Evolutionary conservation across 2,329 filamentous ascomycete genomes (phyloP).

Genomic region (Monilinia vaccinii-corymbosi): DNA sequence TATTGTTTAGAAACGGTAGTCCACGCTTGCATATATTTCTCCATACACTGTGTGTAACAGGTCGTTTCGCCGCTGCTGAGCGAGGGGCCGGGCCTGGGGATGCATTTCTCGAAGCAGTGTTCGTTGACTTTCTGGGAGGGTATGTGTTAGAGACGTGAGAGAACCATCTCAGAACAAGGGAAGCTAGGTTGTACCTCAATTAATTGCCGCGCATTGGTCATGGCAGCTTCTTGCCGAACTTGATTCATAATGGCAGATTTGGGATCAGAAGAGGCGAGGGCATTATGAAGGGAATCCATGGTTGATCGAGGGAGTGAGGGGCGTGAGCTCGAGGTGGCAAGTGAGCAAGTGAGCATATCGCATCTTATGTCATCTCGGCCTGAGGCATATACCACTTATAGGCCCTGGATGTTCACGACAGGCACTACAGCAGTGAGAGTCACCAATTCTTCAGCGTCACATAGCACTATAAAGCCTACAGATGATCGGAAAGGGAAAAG

Average conservation of each 20-base stretch:
- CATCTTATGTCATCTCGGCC: background rate
- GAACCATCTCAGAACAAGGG: background rate
- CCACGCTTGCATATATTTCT: constrained; percentile 78
- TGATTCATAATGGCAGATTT: constrained; percentile 41
- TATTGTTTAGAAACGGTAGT: constrained; percentile 64
- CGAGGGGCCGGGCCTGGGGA: constrained; percentile 58
- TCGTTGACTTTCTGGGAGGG: constrained; percentile 62
- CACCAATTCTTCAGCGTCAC: too few relatives aligned
- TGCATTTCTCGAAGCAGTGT: constrained; percentile 71
- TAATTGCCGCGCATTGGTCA: constrained; percentile 59
- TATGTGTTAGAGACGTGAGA: background rate
- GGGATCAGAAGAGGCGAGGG: constrained; percentile 18
- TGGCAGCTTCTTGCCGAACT: constrained; percentile 47
- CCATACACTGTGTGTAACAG: constrained; percentile 70
- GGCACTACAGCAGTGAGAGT: background rate
- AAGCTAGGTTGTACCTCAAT: constrained; percentile 50
- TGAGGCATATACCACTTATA: constrained; percentile 1
- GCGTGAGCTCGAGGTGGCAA: too few relatives aligned
- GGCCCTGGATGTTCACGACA: background rate
- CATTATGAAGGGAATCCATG: constrained; percentile 7
- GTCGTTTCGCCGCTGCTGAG: constrained; percentile 54
- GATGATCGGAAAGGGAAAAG: background rate
- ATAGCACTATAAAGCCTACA: background rate
- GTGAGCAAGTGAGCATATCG: too few relatives aligned
- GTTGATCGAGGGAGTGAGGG: background rate